Conservation (phyloP, 441 rosid genomes). For the Pelargonium australe region DNA sequence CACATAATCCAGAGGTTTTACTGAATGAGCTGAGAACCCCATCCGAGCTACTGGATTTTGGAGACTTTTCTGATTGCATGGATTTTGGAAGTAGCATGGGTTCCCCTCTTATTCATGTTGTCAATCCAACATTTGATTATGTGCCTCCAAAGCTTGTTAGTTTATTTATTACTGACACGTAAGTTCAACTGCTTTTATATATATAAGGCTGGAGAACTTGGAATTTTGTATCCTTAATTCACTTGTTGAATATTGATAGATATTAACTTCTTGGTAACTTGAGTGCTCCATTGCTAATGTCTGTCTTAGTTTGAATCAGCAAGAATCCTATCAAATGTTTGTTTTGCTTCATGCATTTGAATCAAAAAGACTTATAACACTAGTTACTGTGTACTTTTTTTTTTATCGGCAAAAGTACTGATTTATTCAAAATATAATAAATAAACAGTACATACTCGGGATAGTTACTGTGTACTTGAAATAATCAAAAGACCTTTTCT, state of each 20-base stretch:
- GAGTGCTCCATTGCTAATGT: neutral
- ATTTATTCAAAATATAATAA: no score
- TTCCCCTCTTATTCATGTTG: conserved; percentile 79
- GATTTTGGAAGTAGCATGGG: conserved; percentile 61
- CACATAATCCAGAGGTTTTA: conserved; percentile 90
- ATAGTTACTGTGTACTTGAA: neutral
- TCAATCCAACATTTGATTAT: conserved; percentile 89
- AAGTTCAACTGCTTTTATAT: conserved; percentile 33
- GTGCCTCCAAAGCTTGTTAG: conserved; percentile 98
- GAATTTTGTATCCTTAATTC: conserved; percentile 3
- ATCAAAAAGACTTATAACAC: neutral
- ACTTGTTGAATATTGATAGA: conserved; percentile 1
- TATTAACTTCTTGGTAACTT: neutral
- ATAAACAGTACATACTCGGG: no score
- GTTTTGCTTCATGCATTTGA: neutral
- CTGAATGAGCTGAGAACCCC: conserved; percentile 95
- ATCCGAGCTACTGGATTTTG: conserved; percentile 87
- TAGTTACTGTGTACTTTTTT: no score
- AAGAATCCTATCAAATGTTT: neutral
- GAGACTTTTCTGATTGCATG: conserved; percentile 95
- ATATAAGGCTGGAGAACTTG: conserved; percentile 6
- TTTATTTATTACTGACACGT: conserved; percentile 93
- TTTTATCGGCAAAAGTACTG: no score
- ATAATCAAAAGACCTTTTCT: neutral
- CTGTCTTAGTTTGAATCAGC: neutral